Base-by-base conservation (phyloP, 2,329 filamentous ascomycete species). In the Colletotrichum tamarilloi region DNA sequence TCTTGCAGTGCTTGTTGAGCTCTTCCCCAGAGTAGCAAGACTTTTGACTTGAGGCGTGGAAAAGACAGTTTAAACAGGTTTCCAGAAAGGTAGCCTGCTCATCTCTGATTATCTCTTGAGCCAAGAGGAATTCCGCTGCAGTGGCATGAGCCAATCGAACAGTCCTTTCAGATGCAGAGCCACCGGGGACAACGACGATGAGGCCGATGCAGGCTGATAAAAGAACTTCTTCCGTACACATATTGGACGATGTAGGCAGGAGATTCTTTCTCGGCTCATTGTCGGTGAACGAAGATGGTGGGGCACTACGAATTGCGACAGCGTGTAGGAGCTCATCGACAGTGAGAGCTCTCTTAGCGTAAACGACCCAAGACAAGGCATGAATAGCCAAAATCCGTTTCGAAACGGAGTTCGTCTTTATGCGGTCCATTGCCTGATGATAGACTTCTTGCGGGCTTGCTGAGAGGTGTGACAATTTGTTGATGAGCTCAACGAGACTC, bases 301-400 rank as follows among this genome's bases (percentile, higher is more conserved):
- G 26, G 5, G 16, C 42, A 30, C 30, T 38, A 4, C 55, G 22
- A 4, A 71, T 67, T 1, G 62, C 62, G 8, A 71, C n/a, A 12
- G 62, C 62, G 7, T 71, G 68, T n/a, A 56, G 9, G 22, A 67
- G 62, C 24, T 71, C 68, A 8, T 71, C 57, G 30, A 67, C 16
- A 14, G 55, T 8, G 6, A 67, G 68, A 7, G 56, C 30, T 24
- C 62, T 42, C 22, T 59, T 52, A 2, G 68, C 42, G 14, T 32
- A 46, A 3, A 62, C 26, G 12, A 71, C 22, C 62, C 62, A 71
- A 3, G 63, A 38, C 5, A 71, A 49, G 22, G 35, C 68, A 7
- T 55, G 66, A 9, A 66, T 55, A 14, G 62, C 62, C 8, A 67
- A 19, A 7, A 46, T 22, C 3, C 62, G 30, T 22, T 22, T n/a